phyloP scores from a whole-genome alignment of 2,329 filamentous ascomycete genomes.

The Stylonectria norvegica region DNA sequence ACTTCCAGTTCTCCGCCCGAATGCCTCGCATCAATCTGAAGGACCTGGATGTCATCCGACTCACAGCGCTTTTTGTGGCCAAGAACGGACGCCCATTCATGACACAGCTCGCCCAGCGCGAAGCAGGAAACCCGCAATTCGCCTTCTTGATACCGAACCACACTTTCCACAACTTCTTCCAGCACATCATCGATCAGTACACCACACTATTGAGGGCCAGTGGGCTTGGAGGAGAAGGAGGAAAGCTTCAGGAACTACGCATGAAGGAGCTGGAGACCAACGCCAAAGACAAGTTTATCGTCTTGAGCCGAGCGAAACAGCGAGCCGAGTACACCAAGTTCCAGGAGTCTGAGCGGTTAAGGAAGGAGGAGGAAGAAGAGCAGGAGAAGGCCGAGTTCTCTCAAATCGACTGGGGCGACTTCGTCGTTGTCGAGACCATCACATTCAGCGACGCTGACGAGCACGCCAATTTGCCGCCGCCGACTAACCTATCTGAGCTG shows the following conservation, averaged over 20 bases:
- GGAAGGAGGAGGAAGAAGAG: conserved; percentile 84
- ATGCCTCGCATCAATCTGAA: conserved; percentile 97
- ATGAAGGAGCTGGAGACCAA: conserved; percentile 72
- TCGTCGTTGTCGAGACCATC: conserved; percentile 92
- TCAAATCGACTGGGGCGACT: conserved; percentile 97
- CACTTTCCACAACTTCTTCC: conserved; percentile 94
- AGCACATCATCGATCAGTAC: conserved; percentile 89
- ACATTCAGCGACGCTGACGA: conserved; percentile 89
- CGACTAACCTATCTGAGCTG: conserved; percentile 83
- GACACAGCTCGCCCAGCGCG: conserved; percentile 82
- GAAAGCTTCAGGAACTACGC: conserved; percentile 68
- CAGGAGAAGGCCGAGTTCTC: conserved; percentile 73
- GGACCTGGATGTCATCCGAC: conserved; percentile 69
- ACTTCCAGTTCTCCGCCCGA: conserved; percentile 89
- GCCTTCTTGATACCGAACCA: conserved; percentile 95
- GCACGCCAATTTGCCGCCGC: conserved; percentile 78
- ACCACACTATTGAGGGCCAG: conserved; percentile 69
- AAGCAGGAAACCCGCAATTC: conserved; percentile 89
- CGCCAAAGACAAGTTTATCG: conserved; percentile 72
- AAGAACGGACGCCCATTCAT: conserved; percentile 91
- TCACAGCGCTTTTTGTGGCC: conserved; percentile 89
- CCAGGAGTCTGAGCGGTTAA: conserved; percentile 79
- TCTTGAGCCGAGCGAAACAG: conserved; percentile 77
- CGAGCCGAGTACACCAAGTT: conserved; percentile 84
- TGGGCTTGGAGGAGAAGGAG: conserved; percentile 62